phyloP scores from a whole-genome alignment of 176 grass and related monocot genomes.

The Saccharum spontaneum region DNA sequence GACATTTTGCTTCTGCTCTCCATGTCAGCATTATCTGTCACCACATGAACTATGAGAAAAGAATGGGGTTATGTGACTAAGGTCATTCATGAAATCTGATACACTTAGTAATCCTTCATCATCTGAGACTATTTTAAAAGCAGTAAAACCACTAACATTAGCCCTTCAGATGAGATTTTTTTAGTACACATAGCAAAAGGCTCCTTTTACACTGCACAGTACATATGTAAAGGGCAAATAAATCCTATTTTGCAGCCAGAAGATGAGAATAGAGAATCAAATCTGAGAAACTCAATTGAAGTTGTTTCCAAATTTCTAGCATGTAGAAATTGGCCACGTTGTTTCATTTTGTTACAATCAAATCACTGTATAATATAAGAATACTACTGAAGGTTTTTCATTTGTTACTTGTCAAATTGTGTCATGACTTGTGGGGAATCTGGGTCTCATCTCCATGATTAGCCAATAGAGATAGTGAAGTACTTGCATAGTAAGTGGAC shows the following conservation, averaged over 20 bases:
- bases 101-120: constrained; percentile 20
- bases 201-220: background rate
- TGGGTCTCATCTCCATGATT: constrained; percentile 23
- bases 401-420: constrained; percentile 10
- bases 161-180: background rate
- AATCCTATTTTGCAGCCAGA: constrained; percentile 11
- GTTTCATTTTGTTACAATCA: constrained; percentile 13
- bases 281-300: constrained; percentile 12
- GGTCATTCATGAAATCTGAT: constrained; percentile 10
- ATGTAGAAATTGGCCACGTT: background rate
- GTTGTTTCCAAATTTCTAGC: constrained; percentile 13
- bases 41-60: constrained; percentile 33
- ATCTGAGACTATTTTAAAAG: background rate
- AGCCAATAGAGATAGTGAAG: background rate
- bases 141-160: constrained; percentile 7
- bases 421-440: background rate
- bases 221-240: background rate
- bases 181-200: background rate
- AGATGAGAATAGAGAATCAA: constrained; percentile 19
- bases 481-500: constrained; percentile 24
- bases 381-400: background rate
- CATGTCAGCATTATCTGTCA: constrained; percentile 65
- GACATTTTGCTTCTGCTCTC: constrained; percentile 52
- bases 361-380: background rate
- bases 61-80: constrained; percentile 22